Conservation (phyloP, 495 filamentous ascomycete genomes). For the Trichoderma virens region DNA sequence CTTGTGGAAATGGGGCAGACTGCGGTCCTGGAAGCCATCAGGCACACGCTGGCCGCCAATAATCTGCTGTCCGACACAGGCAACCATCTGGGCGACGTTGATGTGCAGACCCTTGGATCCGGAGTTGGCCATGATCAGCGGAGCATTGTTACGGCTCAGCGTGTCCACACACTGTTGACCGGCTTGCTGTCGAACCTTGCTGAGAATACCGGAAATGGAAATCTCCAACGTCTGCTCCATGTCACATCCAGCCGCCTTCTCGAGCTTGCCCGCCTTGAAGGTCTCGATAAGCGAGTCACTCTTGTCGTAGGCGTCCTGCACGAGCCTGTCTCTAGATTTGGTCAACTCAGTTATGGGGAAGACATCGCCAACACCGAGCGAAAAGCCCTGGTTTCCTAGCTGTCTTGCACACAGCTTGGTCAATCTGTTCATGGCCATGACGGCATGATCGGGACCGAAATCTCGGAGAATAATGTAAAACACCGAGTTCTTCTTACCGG, state of each 20-base stretch:
- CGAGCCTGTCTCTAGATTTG: constrained; percentile 62
- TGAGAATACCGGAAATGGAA: constrained; percentile 80
- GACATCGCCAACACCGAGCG: constrained; percentile 91
- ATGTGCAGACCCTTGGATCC: constrained; percentile 94
- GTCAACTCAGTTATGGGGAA: constrained; percentile 65
- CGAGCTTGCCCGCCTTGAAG: constrained; percentile 68
- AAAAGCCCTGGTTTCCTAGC: constrained; percentile 87
- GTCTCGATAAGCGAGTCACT: constrained; percentile 79
- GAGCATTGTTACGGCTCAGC: constrained; percentile 85
- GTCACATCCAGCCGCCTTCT: constrained; percentile 80
- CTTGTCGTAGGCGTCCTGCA: constrained; percentile 68
- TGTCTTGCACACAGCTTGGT: constrained; percentile 84
- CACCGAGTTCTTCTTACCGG: constrained; percentile 93
- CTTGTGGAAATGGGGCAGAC: constrained; percentile 90
- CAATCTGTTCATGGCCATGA: constrained; percentile 86
- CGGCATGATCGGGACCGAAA: constrained; percentile 82
- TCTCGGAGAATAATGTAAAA: constrained; percentile 96
- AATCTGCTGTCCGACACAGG: constrained; percentile 95
- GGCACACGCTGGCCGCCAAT: constrained; percentile 88
- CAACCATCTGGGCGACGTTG: constrained; percentile 99
- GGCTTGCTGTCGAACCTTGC: constrained; percentile 79
- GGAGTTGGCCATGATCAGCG: constrained; percentile 92
- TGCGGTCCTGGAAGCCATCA: constrained; percentile 94
- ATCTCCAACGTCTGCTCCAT: constrained; percentile 91
- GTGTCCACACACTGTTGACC: constrained; percentile 87